Conservation (phyloP, 306 rosid genomes). For the Castanea crenata region DNA sequence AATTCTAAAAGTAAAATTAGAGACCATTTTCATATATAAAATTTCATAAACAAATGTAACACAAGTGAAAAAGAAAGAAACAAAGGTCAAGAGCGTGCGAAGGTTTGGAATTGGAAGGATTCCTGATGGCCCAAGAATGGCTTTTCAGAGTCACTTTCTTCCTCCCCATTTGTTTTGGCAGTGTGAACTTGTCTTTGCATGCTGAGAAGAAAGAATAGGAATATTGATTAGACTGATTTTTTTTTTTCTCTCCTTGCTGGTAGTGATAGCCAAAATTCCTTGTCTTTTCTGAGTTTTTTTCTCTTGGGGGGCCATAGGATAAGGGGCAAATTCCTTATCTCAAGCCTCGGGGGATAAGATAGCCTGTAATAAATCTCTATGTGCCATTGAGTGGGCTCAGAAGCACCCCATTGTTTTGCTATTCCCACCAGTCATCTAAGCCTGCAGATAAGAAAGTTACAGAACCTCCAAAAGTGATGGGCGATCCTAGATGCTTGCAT, state of each 20-base stretch:
- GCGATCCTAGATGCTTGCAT: conserved; percentile 19
- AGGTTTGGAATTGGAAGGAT: conserved; percentile 12
- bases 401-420: not conserved
- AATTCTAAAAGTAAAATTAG: conserved; percentile 20
- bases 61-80: not conserved
- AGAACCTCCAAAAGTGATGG: conserved; percentile 19
- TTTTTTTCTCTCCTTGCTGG: conserved; percentile 5
- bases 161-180: conserved; percentile 10
- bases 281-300: conserved; percentile 15
- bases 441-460: conserved; percentile 14
- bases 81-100: not conserved
- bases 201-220: conserved; percentile 41
- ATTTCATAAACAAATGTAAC: not conserved
- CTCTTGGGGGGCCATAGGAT: not conserved
- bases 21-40: not conserved
- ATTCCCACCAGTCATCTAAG: conserved; percentile 20
- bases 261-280: conserved; percentile 40
- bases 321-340: conserved; percentile 43
- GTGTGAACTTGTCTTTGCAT: conserved; percentile 36
- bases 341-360: conserved; percentile 34
- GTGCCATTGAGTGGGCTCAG: not conserved
- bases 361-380: not conserved
- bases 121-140: conserved; percentile 25
- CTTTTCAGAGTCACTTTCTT: conserved; percentile 16
- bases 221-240: conserved; percentile 26